A percentile compares a stretch with the other conserved stretches of the same genome.
phyloP scores from a whole-genome alignment of 495 filamentous ascomycete species.

The Penicillium odoratum region DNA sequence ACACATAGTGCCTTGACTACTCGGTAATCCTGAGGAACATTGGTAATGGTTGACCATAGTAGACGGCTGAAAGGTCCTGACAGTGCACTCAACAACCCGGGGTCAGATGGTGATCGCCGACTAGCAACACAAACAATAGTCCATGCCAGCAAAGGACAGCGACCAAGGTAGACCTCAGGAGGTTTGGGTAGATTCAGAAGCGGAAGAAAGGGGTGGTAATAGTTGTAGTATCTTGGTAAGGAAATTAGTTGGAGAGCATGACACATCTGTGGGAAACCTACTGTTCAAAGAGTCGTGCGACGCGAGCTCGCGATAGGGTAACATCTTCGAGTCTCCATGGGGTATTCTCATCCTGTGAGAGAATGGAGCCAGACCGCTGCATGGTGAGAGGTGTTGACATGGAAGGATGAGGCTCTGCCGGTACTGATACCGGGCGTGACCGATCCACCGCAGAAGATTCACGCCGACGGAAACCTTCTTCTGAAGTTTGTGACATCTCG shows the following conservation, averaged over 20 bases:
- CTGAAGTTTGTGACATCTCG: constrained; percentile 42
- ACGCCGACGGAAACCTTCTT: constrained; percentile 38
- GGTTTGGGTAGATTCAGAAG: constrained; percentile 70
- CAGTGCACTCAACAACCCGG: constrained; percentile 66
- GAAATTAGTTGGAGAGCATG: constrained; percentile 11
- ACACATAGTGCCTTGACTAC: constrained; percentile 89
- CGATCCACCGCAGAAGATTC: constrained; percentile 31
- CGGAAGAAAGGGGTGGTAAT: constrained; percentile 83
- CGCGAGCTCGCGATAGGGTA: constrained; percentile 37
- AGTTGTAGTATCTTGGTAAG: constrained; percentile 63
- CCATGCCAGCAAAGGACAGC: constrained; percentile 82
- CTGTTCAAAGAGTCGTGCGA: constrained; percentile 47
- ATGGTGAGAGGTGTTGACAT: constrained; percentile 43
- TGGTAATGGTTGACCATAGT: constrained; percentile 78
- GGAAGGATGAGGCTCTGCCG: constrained; percentile 36
- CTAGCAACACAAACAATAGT: constrained; percentile 79
- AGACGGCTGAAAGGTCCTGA: constrained; percentile 71
- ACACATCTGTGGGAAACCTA: constrained; percentile 16
- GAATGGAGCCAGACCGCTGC: constrained; percentile 40
- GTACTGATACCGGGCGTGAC: constrained; percentile 39
- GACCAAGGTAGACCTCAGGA: constrained; percentile 74
- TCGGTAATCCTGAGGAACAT: constrained; percentile 80
- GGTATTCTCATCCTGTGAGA: constrained; percentile 40
- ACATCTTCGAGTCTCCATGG: constrained; percentile 47
- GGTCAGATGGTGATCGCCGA: constrained; percentile 68